These are phyloP conservation scores for Picea sitchensis DNA, from an alignment of 75 land plant genomes.

Conservation along the genomic window DNA sequence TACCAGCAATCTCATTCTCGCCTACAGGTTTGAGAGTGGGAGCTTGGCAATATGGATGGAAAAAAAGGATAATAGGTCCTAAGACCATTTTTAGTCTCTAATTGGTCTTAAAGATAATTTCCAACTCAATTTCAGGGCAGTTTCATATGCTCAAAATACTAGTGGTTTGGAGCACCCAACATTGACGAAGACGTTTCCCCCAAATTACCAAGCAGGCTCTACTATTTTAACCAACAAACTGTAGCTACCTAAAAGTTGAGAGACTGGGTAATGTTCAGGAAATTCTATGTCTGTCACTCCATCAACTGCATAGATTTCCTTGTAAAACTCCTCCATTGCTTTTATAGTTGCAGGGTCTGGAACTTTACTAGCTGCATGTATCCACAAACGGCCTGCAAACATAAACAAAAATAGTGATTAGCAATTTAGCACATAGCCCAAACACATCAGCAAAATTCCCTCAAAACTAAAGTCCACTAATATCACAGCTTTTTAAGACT, in stretches of 20 bases:
- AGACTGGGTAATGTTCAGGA: conserved; percentile 84
- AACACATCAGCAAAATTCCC: conserved; percentile 2
- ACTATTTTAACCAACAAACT: neutral
- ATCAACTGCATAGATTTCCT: conserved; percentile 77
- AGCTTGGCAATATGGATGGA: no score
- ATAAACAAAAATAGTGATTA: neutral
- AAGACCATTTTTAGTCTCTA: no score
- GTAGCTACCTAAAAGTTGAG: conserved; percentile 67
- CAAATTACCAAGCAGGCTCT: neutral
- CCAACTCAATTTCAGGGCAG: no score
- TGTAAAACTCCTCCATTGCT: conserved; percentile 90
- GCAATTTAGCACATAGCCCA: neutral
- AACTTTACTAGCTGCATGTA: conserved; percentile 92
- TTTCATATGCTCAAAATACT: no score
- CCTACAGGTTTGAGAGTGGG: no score
- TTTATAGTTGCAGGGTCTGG: conserved; percentile 78
- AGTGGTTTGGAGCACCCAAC: neutral
- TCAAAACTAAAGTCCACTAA: conserved; percentile 2
- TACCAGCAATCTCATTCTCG: no score
- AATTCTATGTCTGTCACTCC: conserved; percentile 77
- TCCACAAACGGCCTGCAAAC: conserved; percentile 78
- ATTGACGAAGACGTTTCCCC: neutral
- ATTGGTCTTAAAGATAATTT: no score
- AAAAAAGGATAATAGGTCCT: no score
- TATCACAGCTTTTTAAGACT: neutral